These are phyloP conservation scores for Agarophyton chilense DNA, from an alignment of 23 red algal genomes.

Conservation along the genomic window DNA sequence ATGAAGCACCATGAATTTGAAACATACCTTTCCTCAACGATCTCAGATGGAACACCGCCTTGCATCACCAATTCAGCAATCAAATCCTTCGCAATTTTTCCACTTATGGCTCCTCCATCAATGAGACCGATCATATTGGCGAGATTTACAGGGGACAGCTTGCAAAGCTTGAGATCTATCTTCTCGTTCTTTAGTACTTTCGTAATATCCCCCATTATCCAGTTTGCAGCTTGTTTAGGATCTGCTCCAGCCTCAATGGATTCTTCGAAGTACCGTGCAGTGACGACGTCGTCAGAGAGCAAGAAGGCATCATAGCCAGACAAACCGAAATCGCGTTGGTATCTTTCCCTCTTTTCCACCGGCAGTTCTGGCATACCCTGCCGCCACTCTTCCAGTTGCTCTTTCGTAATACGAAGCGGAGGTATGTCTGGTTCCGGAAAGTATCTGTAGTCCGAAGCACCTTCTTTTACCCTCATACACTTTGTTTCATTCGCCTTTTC, in stretches of 20 bases:
- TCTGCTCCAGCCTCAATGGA: slow-evolving; percentile 57
- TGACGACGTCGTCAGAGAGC: slow-evolving; percentile 61
- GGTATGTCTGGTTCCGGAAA: slow-evolving; percentile 99
- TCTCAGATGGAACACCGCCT: slow-evolving; percentile 60
- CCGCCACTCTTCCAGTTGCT: slow-evolving; percentile 55
- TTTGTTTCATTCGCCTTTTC: slow-evolving; percentile 79
- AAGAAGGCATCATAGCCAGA: slow-evolving; percentile 86
- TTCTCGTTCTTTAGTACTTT: slow-evolving; percentile 76
- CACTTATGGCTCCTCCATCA: slow-evolving; percentile 86
- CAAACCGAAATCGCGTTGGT: slow-evolving; percentile 65
- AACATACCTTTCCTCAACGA: slow-evolving; percentile 85
- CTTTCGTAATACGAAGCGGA: slow-evolving; percentile 53
- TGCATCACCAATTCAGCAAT: slow-evolving; percentile 67
- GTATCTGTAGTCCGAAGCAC: slow-evolving; percentile 91
- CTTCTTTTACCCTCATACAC: slow-evolving; percentile 92
- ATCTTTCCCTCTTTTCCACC: slow-evolving; percentile 79
- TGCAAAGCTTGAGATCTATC: slow-evolving; percentile 23
- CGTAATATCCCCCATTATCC: slow-evolving; percentile 91
- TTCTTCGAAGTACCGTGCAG: slow-evolving; percentile 83
- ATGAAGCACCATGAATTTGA: background rate
- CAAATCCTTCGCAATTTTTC: slow-evolving; percentile 93
- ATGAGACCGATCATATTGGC: slow-evolving; percentile 85
- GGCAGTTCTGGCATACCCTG: slow-evolving; percentile 83
- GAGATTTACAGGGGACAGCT: slow-evolving; percentile 56
- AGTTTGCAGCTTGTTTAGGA: slow-evolving; percentile 85